These are phyloP conservation scores for Lentinula edodes DNA, from an alignment of 768 basidiomycete species.

Conservation along the genomic window DNA sequence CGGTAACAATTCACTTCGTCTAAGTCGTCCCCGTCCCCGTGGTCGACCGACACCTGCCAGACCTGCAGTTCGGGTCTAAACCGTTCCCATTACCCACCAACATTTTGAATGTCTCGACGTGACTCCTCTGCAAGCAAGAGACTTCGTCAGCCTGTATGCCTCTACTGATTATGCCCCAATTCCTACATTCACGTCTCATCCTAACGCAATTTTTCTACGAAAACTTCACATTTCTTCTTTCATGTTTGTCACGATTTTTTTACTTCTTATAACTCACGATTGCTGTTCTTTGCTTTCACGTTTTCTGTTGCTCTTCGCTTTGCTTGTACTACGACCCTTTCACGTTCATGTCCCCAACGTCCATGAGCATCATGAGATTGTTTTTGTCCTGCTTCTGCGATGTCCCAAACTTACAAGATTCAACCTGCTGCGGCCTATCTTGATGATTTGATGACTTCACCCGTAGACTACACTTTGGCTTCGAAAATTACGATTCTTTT, in stretches of 20 bases:
- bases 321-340: neutral
- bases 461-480: neutral
- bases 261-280: neutral
- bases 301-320: neutral
- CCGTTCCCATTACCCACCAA: neutral
- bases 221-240: neutral
- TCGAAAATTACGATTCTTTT: neutral
- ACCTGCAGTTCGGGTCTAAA: constrained; percentile 8
- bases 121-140: neutral
- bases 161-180: constrained; percentile 5
- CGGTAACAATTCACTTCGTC: constrained; percentile 35
- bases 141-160: neutral
- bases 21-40: constrained; percentile 46
- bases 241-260: neutral
- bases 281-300: neutral
- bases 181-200: neutral
- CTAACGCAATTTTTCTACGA: neutral
- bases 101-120: neutral
- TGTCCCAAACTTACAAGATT: neutral
- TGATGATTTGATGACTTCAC: no score
- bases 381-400: neutral
- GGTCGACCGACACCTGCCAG: constrained; percentile 39
- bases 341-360: neutral
- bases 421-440: neutral
- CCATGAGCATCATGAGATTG: neutral